Base-by-base conservation (phyloP, 176 grass and related monocot genomes). In the Puccinellia tenuiflora region DNA sequence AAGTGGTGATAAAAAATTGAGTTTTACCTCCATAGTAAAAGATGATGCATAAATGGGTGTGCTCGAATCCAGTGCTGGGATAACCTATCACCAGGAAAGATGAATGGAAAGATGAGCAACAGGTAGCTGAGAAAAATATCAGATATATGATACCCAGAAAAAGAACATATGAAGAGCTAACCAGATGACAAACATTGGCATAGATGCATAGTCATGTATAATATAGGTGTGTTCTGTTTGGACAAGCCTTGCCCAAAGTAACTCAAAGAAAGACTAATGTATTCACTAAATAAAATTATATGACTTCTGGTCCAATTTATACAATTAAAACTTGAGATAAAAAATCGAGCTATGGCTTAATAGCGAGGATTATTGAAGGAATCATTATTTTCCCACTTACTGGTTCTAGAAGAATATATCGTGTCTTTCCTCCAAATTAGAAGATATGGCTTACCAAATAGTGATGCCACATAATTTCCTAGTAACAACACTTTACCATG, bases 41-140 rank as follows among this genome's bases (percentile, higher is more conserved):
- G 96, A 99, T 76, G 96, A 93, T 87, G 96, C 86, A 79, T 81
- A 99, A 56, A 99, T 99, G 10, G 96, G 96, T 67, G 96, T 96
- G 73, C 79, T 89, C 35, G 96, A 83, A 89, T 99, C 93, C 75
- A 96, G 45, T 89, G 96, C 96, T 68, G 96, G 93, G 67, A 99
- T 99, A 79, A 99, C 96, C 96, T 99, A 80, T 89, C 26, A 74
- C 57, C 71, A 81, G 68, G 9, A 68, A 81, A 82, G 30, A 86
- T 18, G 7, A 86, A 79, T 50, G 55, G 37, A 53, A 76, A 86
- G 26, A 77, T 80, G 48, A 81, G n/a, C 43, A 60, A 35, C 33
- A 61, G 39, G 28, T 45, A 48, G 18, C 40, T 78, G 57, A 89
- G 29, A 81, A 84, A 75, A 85, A 52, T 2, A 42, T 87, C 10